These are phyloP conservation scores for Manihot esculenta DNA, from an alignment of 441 rosid species.

Conservation along the genomic window DNA sequence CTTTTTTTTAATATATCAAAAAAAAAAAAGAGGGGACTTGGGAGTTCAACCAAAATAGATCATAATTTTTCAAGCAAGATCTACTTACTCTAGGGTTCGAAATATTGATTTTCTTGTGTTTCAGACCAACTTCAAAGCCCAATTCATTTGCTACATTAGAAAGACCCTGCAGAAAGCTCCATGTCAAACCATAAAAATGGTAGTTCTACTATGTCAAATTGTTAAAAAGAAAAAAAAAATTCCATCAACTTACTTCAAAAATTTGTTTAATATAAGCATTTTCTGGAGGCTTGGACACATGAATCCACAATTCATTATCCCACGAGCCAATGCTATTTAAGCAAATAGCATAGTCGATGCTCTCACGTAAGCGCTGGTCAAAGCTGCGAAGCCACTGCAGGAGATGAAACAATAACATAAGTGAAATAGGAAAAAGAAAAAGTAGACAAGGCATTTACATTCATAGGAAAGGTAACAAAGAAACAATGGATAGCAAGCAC, in stretches of 20 bases:
- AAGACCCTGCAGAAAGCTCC: slow-evolving; percentile 58
- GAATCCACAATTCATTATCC: slow-evolving; percentile 69
- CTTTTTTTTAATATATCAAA: background rate
- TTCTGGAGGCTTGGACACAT: slow-evolving; percentile 96
- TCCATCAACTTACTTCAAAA: slow-evolving; percentile 60
- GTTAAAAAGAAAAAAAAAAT: slow-evolving; percentile 3
- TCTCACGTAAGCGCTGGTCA: slow-evolving; percentile 95
- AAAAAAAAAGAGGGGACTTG: background rate
- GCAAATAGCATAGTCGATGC: slow-evolving; percentile 96
- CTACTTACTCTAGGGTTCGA: slow-evolving; percentile 92
- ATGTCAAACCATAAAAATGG: slow-evolving; percentile 27
- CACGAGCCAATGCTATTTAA: slow-evolving; percentile 89
- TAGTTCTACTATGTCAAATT: slow-evolving; percentile 14
- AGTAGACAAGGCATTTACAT: background rate
- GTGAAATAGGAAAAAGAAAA: slow-evolving; percentile 8
- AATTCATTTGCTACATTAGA: slow-evolving; percentile 78
- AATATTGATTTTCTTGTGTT: slow-evolving; percentile 96
- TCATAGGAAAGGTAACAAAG: background rate
- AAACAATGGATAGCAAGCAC: slow-evolving; percentile 36
- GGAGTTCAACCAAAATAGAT: background rate
- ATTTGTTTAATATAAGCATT: slow-evolving; percentile 88
- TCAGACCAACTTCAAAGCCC: slow-evolving; percentile 70
- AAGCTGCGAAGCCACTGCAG: slow-evolving; percentile 95
- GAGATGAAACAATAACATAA: slow-evolving; percentile 22
- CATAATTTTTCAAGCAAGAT: slow-evolving; percentile 2